Base-by-base conservation (phyloP, 2,329 filamentous ascomycete species). In the Triangularia verruculosa region DNA sequence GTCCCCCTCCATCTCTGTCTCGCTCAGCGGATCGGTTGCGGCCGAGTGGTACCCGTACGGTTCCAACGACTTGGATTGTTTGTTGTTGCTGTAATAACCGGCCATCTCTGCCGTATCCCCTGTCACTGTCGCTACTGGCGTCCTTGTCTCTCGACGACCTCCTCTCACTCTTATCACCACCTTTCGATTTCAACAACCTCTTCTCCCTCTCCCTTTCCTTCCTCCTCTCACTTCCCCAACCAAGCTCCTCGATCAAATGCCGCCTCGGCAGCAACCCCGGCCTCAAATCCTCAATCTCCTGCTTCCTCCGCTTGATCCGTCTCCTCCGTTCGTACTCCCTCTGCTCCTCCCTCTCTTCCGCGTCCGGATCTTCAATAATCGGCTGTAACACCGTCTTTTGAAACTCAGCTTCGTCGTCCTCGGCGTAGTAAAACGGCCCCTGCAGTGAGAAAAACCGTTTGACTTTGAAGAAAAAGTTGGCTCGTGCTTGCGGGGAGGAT, bases 21-120 rank as follows among this genome's bases (percentile, higher is more conserved):
- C 69, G 68, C 65, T 78, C 74, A 75, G 74, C 70, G 74, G 73
- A 68, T 43, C 78, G 75, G 68, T 71, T 68, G 72, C 74, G 67
- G 75, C 72, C 70, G 76, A 75, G 58, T 74, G 78, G 75, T 78
- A 78, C 62, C 73, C 74, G 77, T 76, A 78, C 70, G 71, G 74
- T 43, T 43, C 15, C 34, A 43, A 43, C 64, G 55, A 58, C 11
- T 34, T 55, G 30, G 70, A 71, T 59, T 71, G 75, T 54, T 61
- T 64, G 28, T 62, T 58, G 55, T 52, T 43, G 58, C 55, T 25
- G 24, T 20, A 22, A 51, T 56, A 51, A 51, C 22, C 20, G 24
- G n/a, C 32, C 61, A 56, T 57, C 62, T 54, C 57, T 43, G 73
- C 76, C 62, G 62, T 63, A 17, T 17, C 81, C 79, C 83, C 83